phyloP scores from a whole-genome alignment of 305 asterid genomes.

The Fraxinus baroniana region DNA sequence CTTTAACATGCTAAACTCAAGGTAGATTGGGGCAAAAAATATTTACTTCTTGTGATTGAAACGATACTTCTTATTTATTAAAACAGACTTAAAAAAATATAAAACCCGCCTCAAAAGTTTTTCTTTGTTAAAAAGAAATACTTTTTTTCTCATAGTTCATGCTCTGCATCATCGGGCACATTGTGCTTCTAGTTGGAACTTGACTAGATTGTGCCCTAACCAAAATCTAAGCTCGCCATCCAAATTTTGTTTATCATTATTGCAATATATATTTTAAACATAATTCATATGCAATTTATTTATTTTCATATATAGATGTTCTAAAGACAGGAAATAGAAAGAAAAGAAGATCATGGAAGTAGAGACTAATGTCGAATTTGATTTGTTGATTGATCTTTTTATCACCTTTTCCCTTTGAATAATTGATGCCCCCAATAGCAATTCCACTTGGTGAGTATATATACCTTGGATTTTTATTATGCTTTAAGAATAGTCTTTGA shows the following conservation, averaged over 20 bases:
- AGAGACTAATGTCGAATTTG: neutral
- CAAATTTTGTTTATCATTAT: too few species aligned
- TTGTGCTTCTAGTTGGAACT: neutral
- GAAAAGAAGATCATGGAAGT: neutral
- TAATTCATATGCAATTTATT: neutral
- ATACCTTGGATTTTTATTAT: neutral
- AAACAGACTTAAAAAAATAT: neutral
- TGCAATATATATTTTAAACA: neutral
- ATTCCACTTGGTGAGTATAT: neutral
- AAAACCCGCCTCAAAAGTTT: neutral
- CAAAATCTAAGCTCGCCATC: neutral
- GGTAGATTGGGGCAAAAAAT: neutral
- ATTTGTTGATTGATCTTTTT: neutral
- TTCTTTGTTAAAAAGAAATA: neutral
- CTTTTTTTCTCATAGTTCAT: neutral
- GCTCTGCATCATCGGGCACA: neutral
- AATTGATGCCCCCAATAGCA: neutral
- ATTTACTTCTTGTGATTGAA: neutral
- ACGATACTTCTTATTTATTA: neutral
- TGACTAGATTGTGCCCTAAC: neutral
- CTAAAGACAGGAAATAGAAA: neutral
- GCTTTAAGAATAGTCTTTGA: neutral
- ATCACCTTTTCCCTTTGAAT: neutral
- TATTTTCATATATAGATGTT: neutral
- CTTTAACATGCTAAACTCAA: neutral